Base-by-base conservation (phyloP, 2,329 filamentous ascomycete genomes). In the Scolecobasidium constrictum region DNA sequence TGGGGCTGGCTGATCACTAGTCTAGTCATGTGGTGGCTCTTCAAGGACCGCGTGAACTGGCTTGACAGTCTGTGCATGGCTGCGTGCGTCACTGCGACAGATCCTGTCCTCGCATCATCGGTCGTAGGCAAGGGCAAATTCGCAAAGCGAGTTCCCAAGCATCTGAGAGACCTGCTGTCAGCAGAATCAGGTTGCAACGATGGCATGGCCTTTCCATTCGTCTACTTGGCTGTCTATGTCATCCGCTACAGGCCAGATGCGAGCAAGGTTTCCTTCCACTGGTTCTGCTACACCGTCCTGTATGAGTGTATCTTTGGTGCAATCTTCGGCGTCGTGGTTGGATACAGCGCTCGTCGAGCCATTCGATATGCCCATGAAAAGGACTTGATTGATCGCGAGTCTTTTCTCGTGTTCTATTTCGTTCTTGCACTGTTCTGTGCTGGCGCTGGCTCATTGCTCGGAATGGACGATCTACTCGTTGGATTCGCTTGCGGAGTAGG, bases 51-150 rank as follows among this genome's bases (percentile, higher is more conserved):
- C 2, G 69, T 96, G 53, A 79, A 75, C 57, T 98, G 88, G 87
- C 76, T 98, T 34, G 86, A 96, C 60, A 85, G 84, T 58, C 73
- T 98, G 43, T 81, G 83, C 23, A 74, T 87, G 49, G 83, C 92
- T 15, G 92, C 92, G 46, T 98, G 92, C 59, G 87, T 98, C 43
- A 98, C 92, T 3, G 92, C 92, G 37, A 98, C 92, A 4, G 92
- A 98, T 65, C 92, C 92, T 43, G 92, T 98, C 51, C 68, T 98
- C 56, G 92, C 92, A 20, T 96, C 92, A 12, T 98, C 92, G 13
- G 92, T 98, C 43, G 92, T 98, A 41, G 92, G 92, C 60, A 98
- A 96, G 68, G 92, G 92, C 55, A 98, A 98, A 64, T 98, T 98
- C 56, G 90, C 92, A 26, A 94, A 94, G 67, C 80, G 92, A 49